These are phyloP conservation scores for Boletus tomentosulus DNA, from an alignment of 768 basidiomycete genomes.

Conservation along the genomic window DNA sequence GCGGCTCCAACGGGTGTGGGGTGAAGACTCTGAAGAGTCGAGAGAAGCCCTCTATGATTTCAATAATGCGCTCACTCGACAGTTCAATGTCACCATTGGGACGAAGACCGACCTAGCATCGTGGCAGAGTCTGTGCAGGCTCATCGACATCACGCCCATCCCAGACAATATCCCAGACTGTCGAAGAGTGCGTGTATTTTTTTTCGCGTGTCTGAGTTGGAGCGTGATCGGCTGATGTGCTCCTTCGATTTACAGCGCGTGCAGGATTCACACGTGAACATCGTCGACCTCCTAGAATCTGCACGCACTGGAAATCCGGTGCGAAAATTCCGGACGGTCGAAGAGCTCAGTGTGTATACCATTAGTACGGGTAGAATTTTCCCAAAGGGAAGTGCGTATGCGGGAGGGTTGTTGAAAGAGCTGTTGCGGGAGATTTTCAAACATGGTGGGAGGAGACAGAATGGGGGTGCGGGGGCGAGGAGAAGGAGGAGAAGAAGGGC, in stretches of 20 bases:
- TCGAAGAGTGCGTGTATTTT: constrained; percentile 8
- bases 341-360: constrained; percentile 27
- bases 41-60: background rate
- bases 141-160: constrained; percentile 19
- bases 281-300: constrained; percentile 31
- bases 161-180: constrained; percentile 18
- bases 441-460: constrained; percentile 14
- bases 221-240: background rate
- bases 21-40: background rate
- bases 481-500: constrained; percentile 14
- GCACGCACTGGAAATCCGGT: constrained; percentile 15
- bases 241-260: constrained; percentile 7
- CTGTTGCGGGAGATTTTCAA: constrained; percentile 29
- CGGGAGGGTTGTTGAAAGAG: constrained; percentile 29
- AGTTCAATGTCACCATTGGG: constrained; percentile 27
- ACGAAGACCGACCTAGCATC: constrained; percentile 12
- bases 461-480: constrained; percentile 17
- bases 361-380: constrained; percentile 16
- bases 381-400: constrained; percentile 23
- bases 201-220: background rate
- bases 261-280: constrained; percentile 30
- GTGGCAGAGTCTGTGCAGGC: constrained; percentile 25
- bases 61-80: constrained; percentile 17
- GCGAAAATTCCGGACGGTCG: constrained; percentile 20
- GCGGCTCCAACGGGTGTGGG: constrained; percentile 11